Conservation (phyloP, 2,329 filamentous ascomycete genomes). For the Fusarium chuoi region DNA sequence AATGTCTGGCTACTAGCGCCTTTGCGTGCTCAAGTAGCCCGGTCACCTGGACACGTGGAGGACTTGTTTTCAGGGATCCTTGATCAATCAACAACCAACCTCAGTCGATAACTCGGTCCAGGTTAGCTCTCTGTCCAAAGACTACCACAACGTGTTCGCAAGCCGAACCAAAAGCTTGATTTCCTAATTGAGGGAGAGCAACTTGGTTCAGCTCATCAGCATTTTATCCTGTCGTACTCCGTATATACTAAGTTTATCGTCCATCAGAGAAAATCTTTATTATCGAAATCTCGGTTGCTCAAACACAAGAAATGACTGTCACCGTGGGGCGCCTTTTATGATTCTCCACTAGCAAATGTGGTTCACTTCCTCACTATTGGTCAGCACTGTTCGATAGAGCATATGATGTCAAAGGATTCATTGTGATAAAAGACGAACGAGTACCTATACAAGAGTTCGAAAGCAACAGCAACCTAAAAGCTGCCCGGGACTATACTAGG, state of each 20-base stretch:
- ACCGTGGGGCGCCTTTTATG: not conserved
- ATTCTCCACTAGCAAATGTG: not conserved
- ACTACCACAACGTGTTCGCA: not conserved
- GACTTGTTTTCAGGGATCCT: slow-evolving; percentile 24
- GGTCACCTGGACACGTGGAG: slow-evolving; percentile 33
- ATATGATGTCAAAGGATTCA: slow-evolving; percentile 11
- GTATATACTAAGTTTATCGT: not conserved
- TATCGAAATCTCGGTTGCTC: slow-evolving; percentile 7
- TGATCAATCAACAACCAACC: slow-evolving; percentile 7
- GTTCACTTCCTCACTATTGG: not conserved
- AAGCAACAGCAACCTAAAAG: not conserved
- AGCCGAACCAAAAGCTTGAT: not conserved
- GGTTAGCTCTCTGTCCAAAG: slow-evolving; percentile 7
- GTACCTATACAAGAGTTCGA: not conserved
- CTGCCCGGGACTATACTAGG: not conserved
- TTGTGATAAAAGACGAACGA: not conserved
- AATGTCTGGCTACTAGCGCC: slow-evolving; percentile 13
- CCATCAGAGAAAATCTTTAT: not conserved
- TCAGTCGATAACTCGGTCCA: slow-evolving; percentile 11
- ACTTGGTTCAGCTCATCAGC: not conserved
- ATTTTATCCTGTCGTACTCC: not conserved
- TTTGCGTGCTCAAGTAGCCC: slow-evolving; percentile 17
- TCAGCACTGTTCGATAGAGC: not conserved
- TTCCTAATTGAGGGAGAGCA: not conserved
- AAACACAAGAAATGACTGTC: not conserved